A percentile compares a stretch with the other conserved stretches of the same genome.
Conservation (phyloP, 306 rosid species). For the Prunus armeniaca region DNA sequence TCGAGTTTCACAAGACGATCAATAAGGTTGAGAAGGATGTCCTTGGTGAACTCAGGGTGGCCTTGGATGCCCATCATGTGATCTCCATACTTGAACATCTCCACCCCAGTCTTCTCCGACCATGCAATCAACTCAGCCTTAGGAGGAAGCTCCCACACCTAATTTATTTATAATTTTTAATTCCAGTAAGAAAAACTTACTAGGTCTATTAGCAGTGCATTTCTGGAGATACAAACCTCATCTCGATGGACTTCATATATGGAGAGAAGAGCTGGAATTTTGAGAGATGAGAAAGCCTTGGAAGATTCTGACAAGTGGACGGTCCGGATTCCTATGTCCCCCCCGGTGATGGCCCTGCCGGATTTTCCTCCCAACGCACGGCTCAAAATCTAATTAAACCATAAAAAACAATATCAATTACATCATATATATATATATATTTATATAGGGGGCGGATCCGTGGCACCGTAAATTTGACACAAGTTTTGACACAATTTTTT, state of each 20-base stretch:
- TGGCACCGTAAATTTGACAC: too few relatives aligned
- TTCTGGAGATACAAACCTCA: conserved; percentile 47
- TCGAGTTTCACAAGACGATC: conserved; percentile 58
- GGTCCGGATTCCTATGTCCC: conserved; percentile 81
- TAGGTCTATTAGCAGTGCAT: too few relatives aligned
- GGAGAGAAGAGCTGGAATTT: conserved; percentile 54
- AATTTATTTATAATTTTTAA: neutral
- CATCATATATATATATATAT: neutral
- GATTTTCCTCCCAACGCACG: conserved; percentile 91
- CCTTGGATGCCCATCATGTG: conserved; percentile 92
- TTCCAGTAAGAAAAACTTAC: too few relatives aligned
- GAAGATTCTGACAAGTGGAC: conserved; percentile 52
- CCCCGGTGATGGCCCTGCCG: conserved; percentile 58
- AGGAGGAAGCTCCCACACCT: conserved; percentile 70
- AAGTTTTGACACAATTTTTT: too few relatives aligned
- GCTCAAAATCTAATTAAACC: conserved; percentile 48
- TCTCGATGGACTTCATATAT: conserved; percentile 74
- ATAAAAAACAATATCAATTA: neutral
- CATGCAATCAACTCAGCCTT: conserved; percentile 78
- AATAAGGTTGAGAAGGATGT: conserved; percentile 63
- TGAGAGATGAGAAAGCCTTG: conserved; percentile 40
- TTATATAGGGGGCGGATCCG: too few relatives aligned
- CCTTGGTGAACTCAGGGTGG: conserved; percentile 85
- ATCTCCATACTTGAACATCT: conserved; percentile 68
- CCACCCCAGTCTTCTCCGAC: conserved; percentile 81